These are phyloP conservation scores for Cordyceps javanica DNA, from an alignment of 2,329 filamentous ascomycete genomes.

Conservation along the genomic window DNA sequence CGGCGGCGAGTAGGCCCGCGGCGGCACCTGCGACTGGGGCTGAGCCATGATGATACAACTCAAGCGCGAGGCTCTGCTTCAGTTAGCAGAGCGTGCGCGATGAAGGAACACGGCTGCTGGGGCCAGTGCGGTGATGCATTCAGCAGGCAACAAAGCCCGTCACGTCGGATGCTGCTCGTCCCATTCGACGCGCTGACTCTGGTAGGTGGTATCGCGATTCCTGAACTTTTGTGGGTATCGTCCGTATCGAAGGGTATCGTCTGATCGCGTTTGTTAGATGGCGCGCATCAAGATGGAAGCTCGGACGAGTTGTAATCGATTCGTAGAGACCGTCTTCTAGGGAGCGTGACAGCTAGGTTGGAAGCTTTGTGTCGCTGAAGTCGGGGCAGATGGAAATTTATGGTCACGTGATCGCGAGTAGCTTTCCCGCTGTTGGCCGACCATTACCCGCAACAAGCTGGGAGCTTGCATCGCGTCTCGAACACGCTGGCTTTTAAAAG, in stretches of 20 bases:
- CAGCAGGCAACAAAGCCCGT: constrained; percentile 46
- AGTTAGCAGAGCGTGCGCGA: constrained; percentile 5
- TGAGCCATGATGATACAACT: constrained; percentile 46
- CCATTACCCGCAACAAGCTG: constrained; percentile 20
- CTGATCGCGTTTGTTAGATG: not conserved
- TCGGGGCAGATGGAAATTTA: constrained; percentile 28
- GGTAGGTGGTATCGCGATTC: not conserved
- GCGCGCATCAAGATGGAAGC: not conserved
- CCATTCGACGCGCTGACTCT: constrained; percentile 36
- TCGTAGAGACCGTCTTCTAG: constrained; percentile 15
- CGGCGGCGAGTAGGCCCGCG: constrained; percentile 56
- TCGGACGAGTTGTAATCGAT: not conserved
- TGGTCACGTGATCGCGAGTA: constrained; percentile 33
- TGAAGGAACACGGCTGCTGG: constrained; percentile 7
- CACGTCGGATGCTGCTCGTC: constrained; percentile 37
- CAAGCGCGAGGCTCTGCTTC: constrained; percentile 6
- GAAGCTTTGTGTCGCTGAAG: constrained; percentile 20
- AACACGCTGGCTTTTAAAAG: not conserved
- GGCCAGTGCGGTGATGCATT: constrained; percentile 23
- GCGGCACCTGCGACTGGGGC: constrained; percentile 46
- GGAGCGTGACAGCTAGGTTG: constrained; percentile 22
- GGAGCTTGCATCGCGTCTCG: constrained; percentile 14
- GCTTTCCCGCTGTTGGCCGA: constrained; percentile 15
- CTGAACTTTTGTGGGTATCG: not conserved
- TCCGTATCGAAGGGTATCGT: not conserved